Conservation (phyloP, 192 early-diverging fungal genomes). For the Umbelopsis sp. region DNA sequence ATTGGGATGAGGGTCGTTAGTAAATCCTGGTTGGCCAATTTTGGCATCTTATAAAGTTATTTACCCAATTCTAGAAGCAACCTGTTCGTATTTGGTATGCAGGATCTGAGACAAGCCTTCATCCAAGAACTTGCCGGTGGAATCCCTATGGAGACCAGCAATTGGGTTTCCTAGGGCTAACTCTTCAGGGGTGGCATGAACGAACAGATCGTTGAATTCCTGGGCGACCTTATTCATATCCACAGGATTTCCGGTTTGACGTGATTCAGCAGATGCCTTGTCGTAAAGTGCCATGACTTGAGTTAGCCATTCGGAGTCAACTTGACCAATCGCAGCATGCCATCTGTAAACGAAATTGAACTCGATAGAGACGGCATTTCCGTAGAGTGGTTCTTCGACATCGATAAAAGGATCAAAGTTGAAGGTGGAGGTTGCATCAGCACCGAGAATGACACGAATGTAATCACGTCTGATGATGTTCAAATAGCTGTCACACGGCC, state of each 20-base stretch:
- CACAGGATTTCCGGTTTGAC: conserved; percentile 2
- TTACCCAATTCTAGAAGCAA: conserved; percentile 32
- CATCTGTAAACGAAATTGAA: conserved; percentile 49
- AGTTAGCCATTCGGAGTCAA: conserved; percentile 38
- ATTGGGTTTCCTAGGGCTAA: conserved; percentile 26
- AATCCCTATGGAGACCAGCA: conserved; percentile 37
- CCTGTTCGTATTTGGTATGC: conserved; percentile 18
- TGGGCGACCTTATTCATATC: conserved; percentile 23
- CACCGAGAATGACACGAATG: conserved; percentile 47
- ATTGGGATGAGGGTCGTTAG: neutral
- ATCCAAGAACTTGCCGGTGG: conserved; percentile 22
- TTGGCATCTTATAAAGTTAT: neutral
- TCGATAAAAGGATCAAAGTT: conserved; percentile 33
- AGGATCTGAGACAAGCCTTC: conserved; percentile 1
- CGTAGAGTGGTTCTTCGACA: conserved; percentile 32
- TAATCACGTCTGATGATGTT: conserved; percentile 50
- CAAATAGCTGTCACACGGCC: neutral
- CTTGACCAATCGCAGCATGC: conserved; percentile 46
- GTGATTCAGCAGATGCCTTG: conserved; percentile 6
- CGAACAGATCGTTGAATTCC: conserved; percentile 27
- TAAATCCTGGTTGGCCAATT: neutral
- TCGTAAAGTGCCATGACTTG: conserved; percentile 29
- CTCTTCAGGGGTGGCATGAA: conserved; percentile 27
- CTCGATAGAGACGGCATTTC: conserved; percentile 47
- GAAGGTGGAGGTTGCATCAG: conserved; percentile 31